Evolutionary conservation across 2,329 filamentous ascomycete species (phyloP).

Genomic region (Hymenoscyphus linearis): DNA sequence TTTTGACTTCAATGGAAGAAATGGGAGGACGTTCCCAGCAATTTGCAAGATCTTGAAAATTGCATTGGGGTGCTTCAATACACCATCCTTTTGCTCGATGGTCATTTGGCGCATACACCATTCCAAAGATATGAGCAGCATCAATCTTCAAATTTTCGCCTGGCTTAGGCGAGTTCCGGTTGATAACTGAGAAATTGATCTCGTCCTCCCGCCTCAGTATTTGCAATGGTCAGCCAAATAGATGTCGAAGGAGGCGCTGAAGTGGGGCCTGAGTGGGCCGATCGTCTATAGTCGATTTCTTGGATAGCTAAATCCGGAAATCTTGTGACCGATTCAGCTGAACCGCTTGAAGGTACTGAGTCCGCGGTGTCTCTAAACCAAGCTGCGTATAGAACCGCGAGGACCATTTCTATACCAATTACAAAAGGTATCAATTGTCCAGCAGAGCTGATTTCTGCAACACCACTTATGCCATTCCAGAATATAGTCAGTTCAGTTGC

Average conservation of each 20-base stretch:
- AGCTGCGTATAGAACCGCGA: background rate
- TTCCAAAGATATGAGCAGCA: no score
- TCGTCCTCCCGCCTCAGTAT: background rate
- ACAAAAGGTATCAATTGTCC: constrained; percentile 28
- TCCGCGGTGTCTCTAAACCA: background rate
- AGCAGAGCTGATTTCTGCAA: constrained; percentile 20
- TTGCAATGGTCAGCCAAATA: background rate
- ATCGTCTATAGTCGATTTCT: background rate
- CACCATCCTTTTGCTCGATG: no score
- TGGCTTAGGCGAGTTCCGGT: background rate
- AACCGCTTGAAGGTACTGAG: background rate
- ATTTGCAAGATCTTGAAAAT: no score
- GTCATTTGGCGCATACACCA: no score
- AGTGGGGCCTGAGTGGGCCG: background rate
- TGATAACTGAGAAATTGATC: background rate
- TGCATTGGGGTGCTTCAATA: no score
- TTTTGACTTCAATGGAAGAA: no score
- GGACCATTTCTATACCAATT: constrained; percentile 18
- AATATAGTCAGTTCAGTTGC: constrained; percentile 22
- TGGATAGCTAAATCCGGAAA: constrained; percentile 1
- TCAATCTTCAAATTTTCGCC: no score
- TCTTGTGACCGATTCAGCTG: background rate
- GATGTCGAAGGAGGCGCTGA: background rate
- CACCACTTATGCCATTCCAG: constrained; percentile 23
- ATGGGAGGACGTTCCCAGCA: no score